Conservation (phyloP, 495 filamentous ascomycete genomes). For the Penicillium cinerascens region DNA sequence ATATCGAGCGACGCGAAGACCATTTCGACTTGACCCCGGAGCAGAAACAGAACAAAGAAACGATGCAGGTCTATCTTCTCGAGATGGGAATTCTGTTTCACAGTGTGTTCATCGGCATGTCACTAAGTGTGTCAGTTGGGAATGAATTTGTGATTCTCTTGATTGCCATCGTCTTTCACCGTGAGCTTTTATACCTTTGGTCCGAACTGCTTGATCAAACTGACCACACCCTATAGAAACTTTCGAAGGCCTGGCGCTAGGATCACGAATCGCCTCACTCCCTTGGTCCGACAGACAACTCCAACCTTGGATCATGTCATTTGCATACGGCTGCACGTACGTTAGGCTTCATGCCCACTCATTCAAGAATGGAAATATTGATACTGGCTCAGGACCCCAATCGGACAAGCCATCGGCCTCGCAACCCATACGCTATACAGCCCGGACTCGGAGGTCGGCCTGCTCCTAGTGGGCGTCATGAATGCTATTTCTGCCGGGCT, state of each 20-base stretch:
- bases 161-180: slow-evolving; percentile 72
- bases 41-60: slow-evolving; percentile 31
- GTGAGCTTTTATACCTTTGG: slow-evolving; percentile 22
- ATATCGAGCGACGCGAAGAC: slow-evolving; percentile 20
- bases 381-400: slow-evolving; percentile 58
- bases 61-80: slow-evolving; percentile 65
- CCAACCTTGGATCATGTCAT: slow-evolving; percentile 75
- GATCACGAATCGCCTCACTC: slow-evolving; percentile 53
- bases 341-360: background rate
- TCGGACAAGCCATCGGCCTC: slow-evolving; percentile 80
- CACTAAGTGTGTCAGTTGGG: slow-evolving; percentile 66
- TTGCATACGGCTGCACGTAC: slow-evolving; percentile 65
- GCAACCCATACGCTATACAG: slow-evolving; percentile 57
- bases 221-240: slow-evolving; percentile 36
- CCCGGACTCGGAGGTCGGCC: slow-evolving; percentile 58
- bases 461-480: slow-evolving; percentile 65
- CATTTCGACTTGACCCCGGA: slow-evolving; percentile 6
- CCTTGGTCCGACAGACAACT: slow-evolving; percentile 32
- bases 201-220: background rate
- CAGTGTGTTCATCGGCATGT: slow-evolving; percentile 79
- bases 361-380: slow-evolving; percentile 27
- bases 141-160: slow-evolving; percentile 69
- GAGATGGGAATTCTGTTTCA: slow-evolving; percentile 82
- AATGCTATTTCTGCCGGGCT: slow-evolving; percentile 67
- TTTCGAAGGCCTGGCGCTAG: slow-evolving; percentile 68